Percentiles rank a stretch among this genome's conserved stretches.
Conservation (phyloP, 2,329 filamentous ascomycete genomes). For the Xylaria arbuscula region DNA sequence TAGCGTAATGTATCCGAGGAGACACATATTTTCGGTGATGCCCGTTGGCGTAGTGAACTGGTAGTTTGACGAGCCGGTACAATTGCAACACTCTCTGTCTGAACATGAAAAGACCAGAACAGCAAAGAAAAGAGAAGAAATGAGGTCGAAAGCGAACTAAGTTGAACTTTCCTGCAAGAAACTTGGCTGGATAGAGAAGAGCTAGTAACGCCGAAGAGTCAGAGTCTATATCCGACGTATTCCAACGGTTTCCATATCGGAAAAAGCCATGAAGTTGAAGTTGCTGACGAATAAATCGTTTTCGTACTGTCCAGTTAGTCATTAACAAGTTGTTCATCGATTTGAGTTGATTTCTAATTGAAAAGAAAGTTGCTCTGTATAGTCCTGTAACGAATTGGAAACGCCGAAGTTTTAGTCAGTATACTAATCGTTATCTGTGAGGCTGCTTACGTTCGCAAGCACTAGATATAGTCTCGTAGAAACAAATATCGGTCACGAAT, state of each 20-base stretch:
- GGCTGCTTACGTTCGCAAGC: constrained; percentile 35
- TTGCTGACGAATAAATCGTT: constrained; percentile 16
- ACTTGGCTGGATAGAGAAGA: not conserved
- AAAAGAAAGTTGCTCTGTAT: constrained; percentile 11
- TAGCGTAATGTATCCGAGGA: not conserved
- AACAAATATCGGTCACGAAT: constrained; percentile 13
- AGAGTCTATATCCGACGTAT: constrained; percentile 11
- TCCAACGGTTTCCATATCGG: constrained; percentile 16
- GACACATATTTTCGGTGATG: not conserved
- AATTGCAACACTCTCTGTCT: not conserved
- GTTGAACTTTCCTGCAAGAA: not conserved
- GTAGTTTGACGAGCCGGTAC: not conserved
- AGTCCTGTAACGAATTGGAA: constrained; percentile 36
- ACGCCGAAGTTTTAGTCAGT: constrained; percentile 35
- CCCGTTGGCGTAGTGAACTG: not conserved
- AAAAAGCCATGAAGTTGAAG: constrained; percentile 10
- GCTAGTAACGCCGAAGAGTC: constrained; percentile 1
- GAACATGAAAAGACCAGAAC: not conserved
- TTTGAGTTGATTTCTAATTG: constrained; percentile 10
- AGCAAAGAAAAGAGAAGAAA: not conserved
- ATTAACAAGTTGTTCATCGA: not conserved
- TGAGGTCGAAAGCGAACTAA: not conserved
- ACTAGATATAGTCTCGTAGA: constrained; percentile 23
- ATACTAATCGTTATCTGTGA: constrained; percentile 33
- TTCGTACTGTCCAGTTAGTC: not conserved